Conservation (phyloP, 2,329 filamentous ascomycete genomes). For the Stemphylium vesicarium region DNA sequence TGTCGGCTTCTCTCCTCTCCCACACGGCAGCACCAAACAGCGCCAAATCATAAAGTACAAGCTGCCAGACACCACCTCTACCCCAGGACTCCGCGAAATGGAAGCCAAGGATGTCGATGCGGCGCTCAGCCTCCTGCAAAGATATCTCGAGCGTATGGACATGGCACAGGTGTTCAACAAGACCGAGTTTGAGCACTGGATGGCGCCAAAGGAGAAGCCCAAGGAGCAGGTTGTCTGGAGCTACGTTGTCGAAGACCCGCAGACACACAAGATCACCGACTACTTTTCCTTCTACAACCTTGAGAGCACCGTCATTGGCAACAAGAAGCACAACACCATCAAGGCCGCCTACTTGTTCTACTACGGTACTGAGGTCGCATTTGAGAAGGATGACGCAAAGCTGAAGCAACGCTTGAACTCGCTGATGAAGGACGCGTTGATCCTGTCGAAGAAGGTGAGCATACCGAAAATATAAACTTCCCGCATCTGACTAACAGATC, state of each 20-base stretch:
- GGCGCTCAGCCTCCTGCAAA: constrained; percentile 75
- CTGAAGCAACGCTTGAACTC: constrained; percentile 81
- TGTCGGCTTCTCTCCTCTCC: constrained; percentile 90
- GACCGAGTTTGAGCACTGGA: constrained; percentile 87
- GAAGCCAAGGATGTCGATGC: constrained; percentile 76
- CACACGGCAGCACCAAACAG: constrained; percentile 79
- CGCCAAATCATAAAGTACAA: constrained; percentile 87
- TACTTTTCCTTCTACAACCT: constrained; percentile 98
- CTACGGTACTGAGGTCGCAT: constrained; percentile 84
- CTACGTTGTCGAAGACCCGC: constrained; percentile 79
- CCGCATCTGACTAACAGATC: background rate
- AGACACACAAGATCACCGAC: constrained; percentile 84
- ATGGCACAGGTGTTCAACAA: constrained; percentile 81
- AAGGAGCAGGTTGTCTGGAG: constrained; percentile 85
- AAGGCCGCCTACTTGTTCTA: constrained; percentile 96
- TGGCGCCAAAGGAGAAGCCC: constrained; percentile 68
- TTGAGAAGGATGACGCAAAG: constrained; percentile 62
- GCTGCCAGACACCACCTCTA: constrained; percentile 75
- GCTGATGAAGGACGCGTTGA: constrained; percentile 82
- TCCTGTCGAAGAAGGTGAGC: constrained; percentile 78
- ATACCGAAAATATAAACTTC: background rate
- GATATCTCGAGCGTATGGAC: constrained; percentile 81
- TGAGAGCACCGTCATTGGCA: constrained; percentile 88
- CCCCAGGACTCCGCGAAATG: constrained; percentile 80
- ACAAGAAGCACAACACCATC: constrained; percentile 77